A percentile compares a stretch with the other conserved stretches of the same genome.
These are phyloP conservation scores for Xylariaceae sp. DNA, from an alignment of 2,329 filamentous ascomycete species.

Conservation along the genomic window DNA sequence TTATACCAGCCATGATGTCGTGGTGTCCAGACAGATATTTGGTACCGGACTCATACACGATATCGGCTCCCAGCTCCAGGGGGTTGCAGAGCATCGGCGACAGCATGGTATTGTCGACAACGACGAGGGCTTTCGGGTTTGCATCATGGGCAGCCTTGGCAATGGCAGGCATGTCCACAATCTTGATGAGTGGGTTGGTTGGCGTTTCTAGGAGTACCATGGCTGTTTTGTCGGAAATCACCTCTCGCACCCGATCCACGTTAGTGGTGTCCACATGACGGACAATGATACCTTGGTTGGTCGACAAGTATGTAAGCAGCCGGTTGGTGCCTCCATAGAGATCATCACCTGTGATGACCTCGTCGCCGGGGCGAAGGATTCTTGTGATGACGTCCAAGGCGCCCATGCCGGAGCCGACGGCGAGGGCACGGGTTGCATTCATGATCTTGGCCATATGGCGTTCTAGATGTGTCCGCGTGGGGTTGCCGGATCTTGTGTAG, in stretches of 20 bases:
- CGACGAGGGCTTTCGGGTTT: slow-evolving; percentile 75
- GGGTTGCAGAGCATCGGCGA: slow-evolving; percentile 93
- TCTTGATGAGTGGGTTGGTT: slow-evolving; percentile 97
- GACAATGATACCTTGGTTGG: slow-evolving; percentile 86
- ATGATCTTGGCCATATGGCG: slow-evolving; percentile 98
- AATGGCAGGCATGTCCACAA: slow-evolving; percentile 85
- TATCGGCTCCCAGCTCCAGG: slow-evolving; percentile 87
- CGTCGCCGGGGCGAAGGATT: slow-evolving; percentile 84
- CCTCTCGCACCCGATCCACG: slow-evolving; percentile 63
- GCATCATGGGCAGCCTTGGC: slow-evolving; percentile 70
- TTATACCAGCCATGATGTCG: slow-evolving; percentile 97
- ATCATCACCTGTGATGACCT: slow-evolving; percentile 96
- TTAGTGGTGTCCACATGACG: slow-evolving; percentile 94
- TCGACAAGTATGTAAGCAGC: slow-evolving; percentile 84
- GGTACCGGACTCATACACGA: slow-evolving; percentile 95
- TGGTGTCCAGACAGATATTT: slow-evolving; percentile 98
- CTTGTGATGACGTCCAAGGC: slow-evolving; percentile 94
- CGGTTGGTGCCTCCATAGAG: slow-evolving; percentile 94
- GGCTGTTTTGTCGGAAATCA: slow-evolving; percentile 75
- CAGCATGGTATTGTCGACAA: slow-evolving; percentile 98
- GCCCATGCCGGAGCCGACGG: slow-evolving; percentile 95
- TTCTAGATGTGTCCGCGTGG: slow-evolving; percentile 92
- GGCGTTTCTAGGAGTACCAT: slow-evolving; percentile 97
- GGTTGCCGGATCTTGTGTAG: slow-evolving; percentile 96
- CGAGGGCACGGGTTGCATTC: slow-evolving; percentile 85